phyloP scores from a whole-genome alignment of 2,329 filamentous ascomycete genomes.

The Aspergillus sp. region DNA sequence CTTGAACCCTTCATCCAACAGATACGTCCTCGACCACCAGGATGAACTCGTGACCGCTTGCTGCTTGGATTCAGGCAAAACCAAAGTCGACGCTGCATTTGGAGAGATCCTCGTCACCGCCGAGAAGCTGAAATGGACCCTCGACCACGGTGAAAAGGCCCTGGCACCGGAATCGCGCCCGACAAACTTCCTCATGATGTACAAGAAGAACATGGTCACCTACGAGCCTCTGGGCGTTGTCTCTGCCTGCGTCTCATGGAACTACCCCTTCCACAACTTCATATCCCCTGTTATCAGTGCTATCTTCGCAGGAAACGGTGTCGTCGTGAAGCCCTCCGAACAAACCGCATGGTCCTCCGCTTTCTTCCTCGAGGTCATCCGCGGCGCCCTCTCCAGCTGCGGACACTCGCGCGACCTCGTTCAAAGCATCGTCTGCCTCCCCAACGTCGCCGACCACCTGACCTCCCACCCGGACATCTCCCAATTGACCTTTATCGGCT shows the following conservation, averaged over 20 bases:
- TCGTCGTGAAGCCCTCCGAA: constrained; percentile 92
- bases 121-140: constrained; percentile 94
- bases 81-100: constrained; percentile 88
- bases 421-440: constrained; percentile 86
- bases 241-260: constrained; percentile 92
- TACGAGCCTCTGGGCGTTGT: constrained; percentile 95
- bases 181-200: constrained; percentile 90
- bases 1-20: constrained; percentile 23
- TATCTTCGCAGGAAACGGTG: constrained; percentile 86
- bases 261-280: constrained; percentile 95
- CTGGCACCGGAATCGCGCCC: constrained; percentile 71
- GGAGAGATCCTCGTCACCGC: constrained; percentile 92
- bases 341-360: constrained; percentile 89
- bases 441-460: constrained; percentile 74
- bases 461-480: constrained; percentile 82
- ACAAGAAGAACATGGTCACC: constrained; percentile 86
- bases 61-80: constrained; percentile 93
- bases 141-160: constrained; percentile 83
- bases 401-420: constrained; percentile 80
- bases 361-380: constrained; percentile 79
- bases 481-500: constrained; percentile 96
- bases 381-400: constrained; percentile 76
- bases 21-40: constrained; percentile 83
- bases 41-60: constrained; percentile 82
- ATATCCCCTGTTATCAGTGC: constrained; percentile 87